Evolutionary conservation across 768 basidiomycete species (phyloP), one percentile per base, ranked within the genome.

Genomic region (Tephrocybe rancida): DNA sequence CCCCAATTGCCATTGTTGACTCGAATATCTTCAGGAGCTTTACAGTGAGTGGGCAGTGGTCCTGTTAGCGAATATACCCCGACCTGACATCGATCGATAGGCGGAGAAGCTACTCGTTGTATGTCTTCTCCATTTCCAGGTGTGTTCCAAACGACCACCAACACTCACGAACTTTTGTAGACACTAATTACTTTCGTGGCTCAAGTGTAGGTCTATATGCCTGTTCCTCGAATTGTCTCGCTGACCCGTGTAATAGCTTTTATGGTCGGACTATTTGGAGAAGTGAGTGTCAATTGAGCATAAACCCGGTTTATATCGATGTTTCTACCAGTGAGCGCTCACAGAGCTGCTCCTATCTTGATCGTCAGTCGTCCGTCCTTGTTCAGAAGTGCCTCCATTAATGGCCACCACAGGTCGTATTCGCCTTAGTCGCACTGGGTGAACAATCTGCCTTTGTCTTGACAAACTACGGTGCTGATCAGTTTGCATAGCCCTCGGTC

Each of bases 191-290:
- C 52, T 32, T 54, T 54, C 13, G 21, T 48, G 26, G 52, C 52
- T 32, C 52, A 54, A 48, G n/a, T 42, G 52, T 54, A 32, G 10
- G 45, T 43, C 11, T n/a, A 30, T 14, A 27, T 32, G 6, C 18
- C 30, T 32, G 44, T 32, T 18, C 18, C 30, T 32, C 24, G 19
- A 13, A 21, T 3, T 34, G 14, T 24, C 14, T 27, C 19, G 7
- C 29, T 26, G 41, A 50, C 13, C 19, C 3, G 7, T 35, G 5
- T n/a, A 6, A 11, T 25, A 54, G 52, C 18, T 54, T 54, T 41
- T 54, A 54, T 22, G 39, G 34, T 11, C 52, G 52, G 16, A 54
- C 52, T 2, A 41, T 54, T n/a, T 54, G 52, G 52, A 54, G 46
- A 54, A 45, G 52, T 53, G n/a, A 9, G 32, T 29, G 5, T 52